Base-by-base conservation (phyloP, 306 rosid genomes). In the Lagenaria siceraria region DNA sequence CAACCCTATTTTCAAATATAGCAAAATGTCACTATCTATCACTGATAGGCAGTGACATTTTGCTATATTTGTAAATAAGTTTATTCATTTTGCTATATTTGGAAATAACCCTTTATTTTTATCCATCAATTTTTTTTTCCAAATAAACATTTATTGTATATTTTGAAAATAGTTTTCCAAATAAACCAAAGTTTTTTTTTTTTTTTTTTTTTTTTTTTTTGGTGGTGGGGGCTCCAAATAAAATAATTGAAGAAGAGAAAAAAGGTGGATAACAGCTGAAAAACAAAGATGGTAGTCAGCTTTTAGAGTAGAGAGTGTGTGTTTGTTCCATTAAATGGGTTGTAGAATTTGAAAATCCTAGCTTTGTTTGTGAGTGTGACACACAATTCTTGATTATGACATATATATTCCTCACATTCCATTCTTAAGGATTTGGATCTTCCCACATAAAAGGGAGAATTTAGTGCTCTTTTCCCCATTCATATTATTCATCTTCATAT, bases 341-440 rank as follows among this genome's bases (percentile, higher is more conserved):
- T 59, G 17, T 33, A 6, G 4, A 43, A 64, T 18, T 18, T 64
- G 25, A 64, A 64, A 64, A 64, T 35, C 48, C 4, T 6, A 35
- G 25, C 17, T 14, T 31, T 56, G 11, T 2, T 29, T 31, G 4
- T 62, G 36, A 15, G 8, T 59, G 36, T 27, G 65, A 27, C 36
- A 5, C 65, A 63, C 42, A 63, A 63, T 63, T 63, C 70, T 64
- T 36, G 51, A 63, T 1, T 35, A 4, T 19, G 72, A 64, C 72
- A 36, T 49, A 64, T 64, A 36, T 49, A 64, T 64, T 64, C 72
- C 72, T 64, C 49, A 64, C 72, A 64, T 64, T 64, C 72, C 72
- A 49, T 35, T n/a, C 43, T 36, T 36, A 35, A 9, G 72, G 25
- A 35, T 35, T 64, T 64, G 72, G 72, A 64, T 64, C 49, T 64